Conservation (phyloP, 768 basidiomycete genomes). For the Melanogaster broomeanus region DNA sequence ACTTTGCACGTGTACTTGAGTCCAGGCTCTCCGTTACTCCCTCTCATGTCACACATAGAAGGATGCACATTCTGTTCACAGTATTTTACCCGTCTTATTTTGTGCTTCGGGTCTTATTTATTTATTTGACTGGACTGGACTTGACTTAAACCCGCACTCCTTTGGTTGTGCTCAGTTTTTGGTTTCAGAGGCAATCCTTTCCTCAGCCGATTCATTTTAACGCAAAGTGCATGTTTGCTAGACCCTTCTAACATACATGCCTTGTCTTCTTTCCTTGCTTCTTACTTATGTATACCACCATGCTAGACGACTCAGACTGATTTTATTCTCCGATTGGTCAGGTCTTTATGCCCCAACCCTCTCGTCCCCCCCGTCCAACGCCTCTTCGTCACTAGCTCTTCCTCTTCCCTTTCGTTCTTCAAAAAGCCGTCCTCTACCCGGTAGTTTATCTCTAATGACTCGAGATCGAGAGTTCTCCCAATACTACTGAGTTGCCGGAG, state of each 20-base stretch:
- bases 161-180: neutral
- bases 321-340: neutral
- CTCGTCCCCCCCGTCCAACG: neutral
- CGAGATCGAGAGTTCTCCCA: constrained; percentile 1
- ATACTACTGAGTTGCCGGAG: constrained; percentile 1
- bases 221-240: neutral
- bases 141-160: neutral
- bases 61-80: neutral
- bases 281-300: neutral
- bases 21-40: constrained; percentile 1
- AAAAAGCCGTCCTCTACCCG: neutral
- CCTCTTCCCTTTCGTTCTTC: neutral
- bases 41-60: neutral
- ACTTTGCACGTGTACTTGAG: constrained; percentile 7
- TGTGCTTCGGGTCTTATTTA: neutral
- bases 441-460: constrained; percentile 2
- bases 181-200: neutral
- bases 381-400: neutral
- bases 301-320: constrained; percentile 2
- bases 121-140: no score
- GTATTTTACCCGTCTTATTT: neutral
- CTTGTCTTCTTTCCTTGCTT: neutral
- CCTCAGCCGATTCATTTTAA: neutral
- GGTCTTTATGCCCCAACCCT: constrained; percentile 3
- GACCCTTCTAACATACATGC: constrained; percentile 2